Conservation (phyloP, 768 basidiomycete species). For the Collybia sp. region DNA sequence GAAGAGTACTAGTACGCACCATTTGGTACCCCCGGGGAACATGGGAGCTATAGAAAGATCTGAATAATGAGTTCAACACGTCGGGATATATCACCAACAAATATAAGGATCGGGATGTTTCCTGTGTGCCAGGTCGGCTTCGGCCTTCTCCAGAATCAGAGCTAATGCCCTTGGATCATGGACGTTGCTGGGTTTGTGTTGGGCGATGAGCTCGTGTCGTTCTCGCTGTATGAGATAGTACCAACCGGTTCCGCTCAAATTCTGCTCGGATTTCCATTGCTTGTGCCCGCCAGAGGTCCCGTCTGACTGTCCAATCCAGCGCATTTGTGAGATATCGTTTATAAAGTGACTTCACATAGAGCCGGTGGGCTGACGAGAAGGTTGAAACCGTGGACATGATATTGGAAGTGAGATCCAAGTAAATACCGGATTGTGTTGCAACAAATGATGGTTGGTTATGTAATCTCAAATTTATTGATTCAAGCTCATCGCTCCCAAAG, state of each 20-base stretch:
- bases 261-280: conserved; percentile 86
- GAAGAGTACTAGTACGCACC: conserved; percentile 48
- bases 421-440: conserved; percentile 4
- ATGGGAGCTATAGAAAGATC: conserved; percentile 51
- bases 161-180: conserved; percentile 82
- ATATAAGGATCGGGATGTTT: conserved; percentile 93
- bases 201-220: conserved; percentile 2
- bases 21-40: conserved; percentile 93
- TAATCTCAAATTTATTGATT: conserved; percentile 13
- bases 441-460: conserved; percentile 3
- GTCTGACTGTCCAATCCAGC: conserved; percentile 84
- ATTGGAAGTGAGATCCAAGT: conserved; percentile 11
- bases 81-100: conserved; percentile 48
- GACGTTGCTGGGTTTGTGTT: conserved; percentile 52
- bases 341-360: conserved; percentile 91
- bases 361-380: conserved; percentile 72
- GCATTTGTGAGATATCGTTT: conserved; percentile 81
- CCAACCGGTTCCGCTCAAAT: conserved; percentile 84
- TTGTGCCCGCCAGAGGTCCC: conserved; percentile 82
- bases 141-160: conserved; percentile 72
- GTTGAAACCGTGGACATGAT: conserved; percentile 49
- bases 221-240: too few species aligned
- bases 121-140: conserved; percentile 60
- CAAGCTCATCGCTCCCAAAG: background rate
- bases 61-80: conserved; percentile 3